These are phyloP conservation scores for Fomes fomentarius DNA, from an alignment of 1,284 basidiomycete species.

Conservation along the genomic window DNA sequence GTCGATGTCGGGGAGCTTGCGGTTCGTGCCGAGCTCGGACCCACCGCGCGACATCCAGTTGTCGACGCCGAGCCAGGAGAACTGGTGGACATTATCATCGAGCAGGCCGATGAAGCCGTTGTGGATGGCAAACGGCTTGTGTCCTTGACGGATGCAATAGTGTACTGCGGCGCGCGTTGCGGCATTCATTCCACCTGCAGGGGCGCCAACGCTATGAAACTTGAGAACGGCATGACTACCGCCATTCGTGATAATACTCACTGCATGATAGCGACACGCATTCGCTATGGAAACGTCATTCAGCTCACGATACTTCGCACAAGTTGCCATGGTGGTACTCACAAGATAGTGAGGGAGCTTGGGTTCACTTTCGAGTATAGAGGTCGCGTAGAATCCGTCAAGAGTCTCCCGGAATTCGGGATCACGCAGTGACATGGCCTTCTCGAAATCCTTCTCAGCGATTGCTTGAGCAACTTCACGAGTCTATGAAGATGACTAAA, in stretches of 20 bases:
- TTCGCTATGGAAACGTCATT: slow-evolving; percentile 48
- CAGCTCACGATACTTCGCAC: no score
- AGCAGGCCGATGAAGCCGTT: slow-evolving; percentile 96
- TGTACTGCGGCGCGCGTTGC: slow-evolving; percentile 94
- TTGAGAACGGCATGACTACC: no score
- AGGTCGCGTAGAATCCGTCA: slow-evolving; percentile 81
- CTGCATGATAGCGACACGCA: slow-evolving; percentile 94
- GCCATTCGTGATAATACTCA: slow-evolving; percentile 44
- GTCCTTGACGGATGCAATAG: slow-evolving; percentile 92
- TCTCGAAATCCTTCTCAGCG: slow-evolving; percentile 81
- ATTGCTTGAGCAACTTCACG: slow-evolving; percentile 87
- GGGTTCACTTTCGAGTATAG: slow-evolving; percentile 62
- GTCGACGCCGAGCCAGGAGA: slow-evolving; percentile 98
- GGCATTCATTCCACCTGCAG: slow-evolving; percentile 98
- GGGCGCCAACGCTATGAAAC: slow-evolving; percentile 94
- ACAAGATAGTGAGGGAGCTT: slow-evolving; percentile 69
- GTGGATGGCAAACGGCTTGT: slow-evolving; percentile 89
- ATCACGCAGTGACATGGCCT: slow-evolving; percentile 88
- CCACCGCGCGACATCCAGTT: slow-evolving; percentile 96
- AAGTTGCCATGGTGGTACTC: slow-evolving; percentile 23
- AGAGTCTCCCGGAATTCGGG: slow-evolving; percentile 91
- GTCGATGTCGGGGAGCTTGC: slow-evolving; percentile 83
- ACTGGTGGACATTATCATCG: slow-evolving; percentile 84
- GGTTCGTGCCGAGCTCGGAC: slow-evolving; percentile 98
- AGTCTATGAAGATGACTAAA: slow-evolving; percentile 55